Conservation (phyloP, 2,329 filamentous ascomycete genomes). For the Ambrosiella xylebori region DNA sequence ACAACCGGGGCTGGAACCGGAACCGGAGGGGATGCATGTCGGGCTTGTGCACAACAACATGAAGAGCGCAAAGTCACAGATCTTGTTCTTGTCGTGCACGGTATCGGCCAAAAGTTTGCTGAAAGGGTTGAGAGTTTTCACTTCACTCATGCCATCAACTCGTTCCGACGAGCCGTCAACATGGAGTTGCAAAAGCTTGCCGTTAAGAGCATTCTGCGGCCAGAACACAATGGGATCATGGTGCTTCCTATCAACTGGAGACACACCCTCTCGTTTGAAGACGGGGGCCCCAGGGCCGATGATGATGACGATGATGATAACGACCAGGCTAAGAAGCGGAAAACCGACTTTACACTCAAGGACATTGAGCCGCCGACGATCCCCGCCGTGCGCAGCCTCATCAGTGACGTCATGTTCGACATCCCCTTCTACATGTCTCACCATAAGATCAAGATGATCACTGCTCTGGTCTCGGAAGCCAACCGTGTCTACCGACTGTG, state of each 20-base stretch:
- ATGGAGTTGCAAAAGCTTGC: slow-evolving; percentile 58
- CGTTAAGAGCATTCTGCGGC: slow-evolving; percentile 57
- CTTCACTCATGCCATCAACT: slow-evolving; percentile 91
- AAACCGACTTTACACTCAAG: slow-evolving; percentile 43
- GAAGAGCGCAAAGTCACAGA: slow-evolving; percentile 60
- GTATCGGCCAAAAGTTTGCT: slow-evolving; percentile 90
- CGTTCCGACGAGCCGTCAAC: slow-evolving; percentile 72
- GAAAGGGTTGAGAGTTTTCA: slow-evolving; percentile 92
- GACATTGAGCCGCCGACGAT: slow-evolving; percentile 88
- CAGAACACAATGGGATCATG: slow-evolving; percentile 76
- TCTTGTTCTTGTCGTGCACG: slow-evolving; percentile 78
- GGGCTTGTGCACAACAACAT: slow-evolving; percentile 46
- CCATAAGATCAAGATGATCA: slow-evolving; percentile 88
- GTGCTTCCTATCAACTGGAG: slow-evolving; percentile 90
- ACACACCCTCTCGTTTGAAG: slow-evolving; percentile 71
- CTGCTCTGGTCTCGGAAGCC: slow-evolving; percentile 72
- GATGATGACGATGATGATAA: slow-evolving; percentile 36
- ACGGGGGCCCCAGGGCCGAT: slow-evolving; percentile 45
- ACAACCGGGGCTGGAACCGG: neutral
- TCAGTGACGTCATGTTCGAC: slow-evolving; percentile 96
- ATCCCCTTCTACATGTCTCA: slow-evolving; percentile 96
- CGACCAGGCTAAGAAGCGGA: slow-evolving; percentile 18
- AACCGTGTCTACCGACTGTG: slow-evolving; percentile 92
- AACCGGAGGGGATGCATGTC: slow-evolving; percentile 22
- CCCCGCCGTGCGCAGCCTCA: slow-evolving; percentile 79